phyloP scores from a whole-genome alignment of 441 rosid genomes.

The Brassica balearica region DNA sequence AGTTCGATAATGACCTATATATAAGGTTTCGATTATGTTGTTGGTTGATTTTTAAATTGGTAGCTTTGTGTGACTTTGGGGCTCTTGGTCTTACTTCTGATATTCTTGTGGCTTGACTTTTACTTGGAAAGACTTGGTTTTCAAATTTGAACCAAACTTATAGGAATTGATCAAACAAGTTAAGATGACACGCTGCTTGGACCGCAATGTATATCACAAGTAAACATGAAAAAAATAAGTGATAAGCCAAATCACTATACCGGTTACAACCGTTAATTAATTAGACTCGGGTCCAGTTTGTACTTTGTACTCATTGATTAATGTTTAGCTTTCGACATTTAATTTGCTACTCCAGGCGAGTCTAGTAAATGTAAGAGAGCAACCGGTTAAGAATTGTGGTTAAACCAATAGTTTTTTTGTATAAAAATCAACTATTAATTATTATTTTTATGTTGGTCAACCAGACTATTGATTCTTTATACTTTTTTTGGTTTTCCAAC shows the following conservation, averaged over 20 bases:
- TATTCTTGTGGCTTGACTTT: slow-evolving; percentile 42
- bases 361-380: not conserved
- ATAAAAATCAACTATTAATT: not conserved
- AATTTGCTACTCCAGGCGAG: not conserved
- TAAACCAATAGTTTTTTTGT: not conserved
- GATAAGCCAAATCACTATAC: slow-evolving; percentile 5
- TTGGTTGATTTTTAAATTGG: slow-evolving; percentile 28
- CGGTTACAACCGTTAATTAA: not conserved
- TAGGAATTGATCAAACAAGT: slow-evolving; percentile 47
- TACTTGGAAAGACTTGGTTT: slow-evolving; percentile 37
- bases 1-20: slow-evolving; percentile 31
- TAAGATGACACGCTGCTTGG: slow-evolving; percentile 39
- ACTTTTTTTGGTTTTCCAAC: slow-evolving; percentile 8
- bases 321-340: not conserved
- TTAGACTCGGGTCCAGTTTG: not conserved
- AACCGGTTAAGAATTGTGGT: slow-evolving; percentile 9
- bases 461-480: not conserved
- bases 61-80: slow-evolving; percentile 28
- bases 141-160: slow-evolving; percentile 33
- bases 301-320: not conserved
- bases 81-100: slow-evolving; percentile 33
- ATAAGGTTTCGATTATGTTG: slow-evolving; percentile 21
- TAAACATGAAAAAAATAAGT: slow-evolving; percentile 9
- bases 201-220: slow-evolving; percentile 21
- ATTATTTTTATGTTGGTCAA: not conserved